Base-by-base conservation (phyloP, 202 grass and related monocot species). In the Panicum hallii region DNA sequence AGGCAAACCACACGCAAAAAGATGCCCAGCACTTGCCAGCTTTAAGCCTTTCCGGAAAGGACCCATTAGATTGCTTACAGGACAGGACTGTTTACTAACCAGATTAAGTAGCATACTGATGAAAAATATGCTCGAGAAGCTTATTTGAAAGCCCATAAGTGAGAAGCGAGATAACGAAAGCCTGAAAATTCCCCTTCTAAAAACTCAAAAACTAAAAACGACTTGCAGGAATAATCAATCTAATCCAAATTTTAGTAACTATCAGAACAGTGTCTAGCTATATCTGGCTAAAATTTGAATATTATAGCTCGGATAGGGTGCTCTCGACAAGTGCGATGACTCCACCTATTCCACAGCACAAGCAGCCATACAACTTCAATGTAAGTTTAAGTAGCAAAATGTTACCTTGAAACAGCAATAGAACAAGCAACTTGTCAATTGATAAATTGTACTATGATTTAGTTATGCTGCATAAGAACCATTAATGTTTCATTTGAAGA, bases 31-130 rank as follows among this genome's bases (percentile, higher is more conserved):
- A 89, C 20, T 68, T 74, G 19, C 9, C 28, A 79, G 28, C 6
- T 73, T 49, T 49, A 68, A 49, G 1, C 67, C 4, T 66, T 60
- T 41, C n/a, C 42, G 30, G 86, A 79, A 67, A 11, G 11, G 78
- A 64, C 42, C 36, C 80, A 47, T 45, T 38, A 63, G 43, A 55
- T 58, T 79, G 49, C 11, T 88, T 57, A 67, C 28, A 74, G 72
- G n/a, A 49, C 20, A 79, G 64, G 32, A 61, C 43, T 32, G 8
- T 65, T 28, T 67, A n/a, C 26, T 13, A 43, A 22, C n/a, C n/a
- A 52, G 12, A 80, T 7, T 73, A 67, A 79, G 47, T 11, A 82
- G 36, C 22, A 78, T 36, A 61, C 36, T 88, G 38, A 46, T 41
- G 20, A 74, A 38, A 64, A 56, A 57, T 76, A 77, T 69, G 41